Base-by-base conservation (phyloP, 768 basidiomycete species). In the Rhodotorula kratochvilovae region DNA sequence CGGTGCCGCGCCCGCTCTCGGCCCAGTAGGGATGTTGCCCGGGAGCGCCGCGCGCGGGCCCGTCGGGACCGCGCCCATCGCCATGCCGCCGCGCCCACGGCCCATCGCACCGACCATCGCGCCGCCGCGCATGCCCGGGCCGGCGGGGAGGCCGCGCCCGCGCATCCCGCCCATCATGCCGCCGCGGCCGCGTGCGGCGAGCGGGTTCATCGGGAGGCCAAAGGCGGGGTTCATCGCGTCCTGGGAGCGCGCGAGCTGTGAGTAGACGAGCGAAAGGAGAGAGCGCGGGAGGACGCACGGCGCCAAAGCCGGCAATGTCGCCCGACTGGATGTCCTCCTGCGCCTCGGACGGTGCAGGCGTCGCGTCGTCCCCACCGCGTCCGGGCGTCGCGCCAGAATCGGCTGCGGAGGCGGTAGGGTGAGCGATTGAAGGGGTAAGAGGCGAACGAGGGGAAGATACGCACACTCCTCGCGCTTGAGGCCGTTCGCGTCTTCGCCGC, bases 321-420 rank as follows among this genome's bases (percentile, higher is more conserved):
- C 70, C 70, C 25, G 70, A 67, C 43, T 71, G 61, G 45, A 71
- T 59, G 35, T 53, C 35, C 12, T 67, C 70, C 25, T 59, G 61
- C 2, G 11, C 54, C 17, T 29, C 61, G 13, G 27, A 25, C 19
- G 45, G 16, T 11, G 46, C 39, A 25, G 68, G 36, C 3, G 50
- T 48, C 2, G 33, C 65, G 12, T 64, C 68, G 35, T 60, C 59
- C 16, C 43, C 68, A 17, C 43, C 68, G 25, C 50, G 55, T 11
- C n/a, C 31, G 8, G 39, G 27, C 21, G 55, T 55, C 7, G 50
- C 39, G 12, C 29, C 58, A 91, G 94, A 29, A 87, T 94, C 67
- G 95, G 97, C 59, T 92, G 88, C 5, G 91, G 89, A 82, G 96
- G 86, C 39, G 12, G 25, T 1, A 27, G 29, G 5, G 35, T 36